Base-by-base conservation (phyloP, 2,329 filamentous ascomycete genomes). In the Ophiosphaerella korrae region DNA sequence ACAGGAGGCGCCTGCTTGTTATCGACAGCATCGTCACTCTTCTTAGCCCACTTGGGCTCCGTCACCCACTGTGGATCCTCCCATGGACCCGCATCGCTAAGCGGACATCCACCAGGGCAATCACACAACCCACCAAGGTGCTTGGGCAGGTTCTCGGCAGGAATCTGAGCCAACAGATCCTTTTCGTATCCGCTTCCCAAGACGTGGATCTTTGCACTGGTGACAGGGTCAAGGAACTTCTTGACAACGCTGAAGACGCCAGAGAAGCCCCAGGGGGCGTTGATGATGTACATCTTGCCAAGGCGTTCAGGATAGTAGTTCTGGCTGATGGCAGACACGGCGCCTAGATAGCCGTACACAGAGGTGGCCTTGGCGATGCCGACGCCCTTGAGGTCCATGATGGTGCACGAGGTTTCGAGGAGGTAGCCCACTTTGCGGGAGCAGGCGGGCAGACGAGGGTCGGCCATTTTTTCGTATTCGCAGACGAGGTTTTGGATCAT, bases 301-400 rank as follows among this genome's bases (percentile, higher is more conserved):
- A 99, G 83, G 52, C 94, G 90, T 83, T 99, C 94, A 7, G 94
- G 94, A 80, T 99, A 99, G 85, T 97, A 96, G 84, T 97, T 96
- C 79, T 97, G 94, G 60, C 90, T 96, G 78, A 99, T 90, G 74
- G 80, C 87, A 31, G 91, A 94, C 39, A 91, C 92, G 73, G 88
- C 84, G 68, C 85, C 85, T 63, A 99, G 84, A 80, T 97, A 97
- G 47, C 85, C 83, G 80, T 95, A 96, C 51, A 97, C 93, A 55
- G 88, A 88, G 56, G 86, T 83, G 37, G 90, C 87, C 77, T 89
- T 94, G 73, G 82, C 83, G 64, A 97, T 78, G 52, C 90, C 90
- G 21, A 99, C 92, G 56, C 92, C 92, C 81, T 96, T 96, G 75
- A 97, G 84, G 77, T 99, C 94, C 88, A 97, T 94, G 78, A 99